Conservation (phyloP, 768 basidiomycete species). For the Amyloporia xantha region DNA sequence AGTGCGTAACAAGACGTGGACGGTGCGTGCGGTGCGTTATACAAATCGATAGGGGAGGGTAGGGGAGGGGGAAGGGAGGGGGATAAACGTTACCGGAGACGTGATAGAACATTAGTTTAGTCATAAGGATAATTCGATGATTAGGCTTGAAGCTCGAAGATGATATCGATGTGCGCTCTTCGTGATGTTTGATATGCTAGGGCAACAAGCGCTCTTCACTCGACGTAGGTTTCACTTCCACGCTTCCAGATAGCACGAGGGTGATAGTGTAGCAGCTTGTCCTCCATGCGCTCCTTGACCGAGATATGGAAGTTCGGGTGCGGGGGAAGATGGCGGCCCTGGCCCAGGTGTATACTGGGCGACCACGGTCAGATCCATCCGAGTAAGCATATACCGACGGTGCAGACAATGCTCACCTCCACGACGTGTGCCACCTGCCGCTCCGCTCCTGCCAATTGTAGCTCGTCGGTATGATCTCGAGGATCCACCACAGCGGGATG, state of each 20-base stretch:
- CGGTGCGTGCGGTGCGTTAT: no score
- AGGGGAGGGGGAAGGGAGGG: no score
- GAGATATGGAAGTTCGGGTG: constrained; percentile 56
- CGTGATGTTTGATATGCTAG: no score
- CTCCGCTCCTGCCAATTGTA: constrained; percentile 51
- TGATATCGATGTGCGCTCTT: no score
- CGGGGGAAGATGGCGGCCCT: constrained; percentile 42
- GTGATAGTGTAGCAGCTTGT: constrained; percentile 41
- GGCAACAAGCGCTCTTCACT: neutral
- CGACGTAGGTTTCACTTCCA: constrained; percentile 1
- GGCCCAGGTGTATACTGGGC: constrained; percentile 47
- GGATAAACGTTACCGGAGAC: no score
- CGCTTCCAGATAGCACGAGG: constrained; percentile 47
- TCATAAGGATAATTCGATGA: no score
- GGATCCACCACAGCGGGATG: constrained; percentile 56
- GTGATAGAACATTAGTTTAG: no score
- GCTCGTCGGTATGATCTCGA: constrained; percentile 55
- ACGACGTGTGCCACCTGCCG: constrained; percentile 47
- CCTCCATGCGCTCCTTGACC: constrained; percentile 53
- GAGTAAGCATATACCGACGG: neutral
- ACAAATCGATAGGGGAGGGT: no score
- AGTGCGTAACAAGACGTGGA: no score
- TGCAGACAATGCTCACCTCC: constrained; percentile 38
- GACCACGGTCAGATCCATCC: neutral
- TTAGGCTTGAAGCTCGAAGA: no score